Percentiles rank a stretch among this genome's conserved stretches.
Evolutionary conservation across 768 basidiomycete genomes (phyloP).

Genomic region (Steccherinum ochraceum): DNA sequence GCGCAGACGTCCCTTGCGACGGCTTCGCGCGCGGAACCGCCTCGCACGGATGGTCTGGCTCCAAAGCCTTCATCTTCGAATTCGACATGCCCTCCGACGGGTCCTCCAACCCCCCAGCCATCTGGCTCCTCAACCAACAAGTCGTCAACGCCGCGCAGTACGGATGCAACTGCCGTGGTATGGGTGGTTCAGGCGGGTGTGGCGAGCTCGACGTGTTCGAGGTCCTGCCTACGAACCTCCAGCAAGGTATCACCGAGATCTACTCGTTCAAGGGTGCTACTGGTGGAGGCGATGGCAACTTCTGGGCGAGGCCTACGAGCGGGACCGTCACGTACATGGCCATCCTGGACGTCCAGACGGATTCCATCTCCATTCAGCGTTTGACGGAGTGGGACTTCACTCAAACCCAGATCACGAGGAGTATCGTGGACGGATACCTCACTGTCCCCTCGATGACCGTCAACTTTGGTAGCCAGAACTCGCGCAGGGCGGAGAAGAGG

Average conservation of each 20-base stretch:
- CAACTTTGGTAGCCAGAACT: conserved; percentile 13
- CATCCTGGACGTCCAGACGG: conserved; percentile 22
- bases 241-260: conserved; percentile 23
- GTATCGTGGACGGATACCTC: conserved; percentile 20
- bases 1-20: conserved; percentile 14
- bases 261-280: conserved; percentile 26
- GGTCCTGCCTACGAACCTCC: conserved; percentile 15
- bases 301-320: conserved; percentile 18
- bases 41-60: conserved; percentile 22
- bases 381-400: conserved; percentile 20
- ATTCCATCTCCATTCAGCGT: conserved; percentile 19
- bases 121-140: conserved; percentile 24
- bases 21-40: conserved; percentile 25
- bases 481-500: too few relatives aligned
- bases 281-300: conserved; percentile 16
- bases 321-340: conserved; percentile 14
- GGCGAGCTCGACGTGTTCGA: conserved; percentile 25
- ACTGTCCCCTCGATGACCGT: conserved; percentile 16
- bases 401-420: conserved; percentile 16
- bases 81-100: conserved; percentile 22
- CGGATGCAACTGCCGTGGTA: conserved; percentile 27
- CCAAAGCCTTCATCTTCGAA: conserved; percentile 22
- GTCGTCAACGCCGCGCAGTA: conserved; percentile 24
- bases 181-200: conserved; percentile 16
- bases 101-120: conserved; percentile 15